Conservation (phyloP, 129 eudicot genomes). For the sunflower (Helianthus annuus) region HanXRQr2.0-SUNRISE NC_035448.2:162182161-162182660, state of each 20-base stretch:
- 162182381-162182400: constrained; percentile 50
- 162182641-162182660: constrained; percentile 81
- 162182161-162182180: constrained; percentile 62
- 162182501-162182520: neutral
- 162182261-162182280: constrained; percentile 59
- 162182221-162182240: constrained; percentile 56
- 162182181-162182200: constrained; percentile 71
- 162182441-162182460: neutral
- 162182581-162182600: constrained; percentile 66
- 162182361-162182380: constrained; percentile 57
- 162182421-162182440: constrained; percentile 33
- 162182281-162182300: constrained; percentile 60
- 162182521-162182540: neutral
- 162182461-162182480: neutral
- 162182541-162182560: constrained; percentile 49
- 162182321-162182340: constrained; percentile 70
- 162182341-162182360: constrained; percentile 55
- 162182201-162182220: constrained; percentile 52
- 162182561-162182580: constrained; percentile 50
- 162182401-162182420: constrained; percentile 46
- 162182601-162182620: constrained; percentile 41
- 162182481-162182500: neutral
- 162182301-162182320: constrained; percentile 45
- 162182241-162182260: constrained; percentile 51
- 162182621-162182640: constrained; percentile 38